These are phyloP conservation scores for Discostella stelligeroides DNA, from an alignment of 108 stramenopile species.

Conservation along the genomic window DNA sequence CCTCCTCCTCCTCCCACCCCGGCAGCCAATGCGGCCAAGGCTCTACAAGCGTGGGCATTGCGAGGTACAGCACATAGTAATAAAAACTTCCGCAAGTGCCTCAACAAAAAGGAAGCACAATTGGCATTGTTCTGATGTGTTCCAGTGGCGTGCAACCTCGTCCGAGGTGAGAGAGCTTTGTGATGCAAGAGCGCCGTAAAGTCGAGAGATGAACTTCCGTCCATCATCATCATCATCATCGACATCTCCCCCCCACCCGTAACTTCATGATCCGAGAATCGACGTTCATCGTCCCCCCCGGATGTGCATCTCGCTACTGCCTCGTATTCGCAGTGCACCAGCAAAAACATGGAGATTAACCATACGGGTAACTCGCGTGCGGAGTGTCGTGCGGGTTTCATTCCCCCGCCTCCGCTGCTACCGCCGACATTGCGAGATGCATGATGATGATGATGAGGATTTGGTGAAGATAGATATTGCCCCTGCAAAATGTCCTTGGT, in stretches of 20 bases:
- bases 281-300: slow-evolving; percentile 73
- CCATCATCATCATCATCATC: too few relatives aligned
- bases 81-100: slow-evolving; percentile 80
- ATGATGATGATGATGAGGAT: too few relatives aligned
- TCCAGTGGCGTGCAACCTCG: slow-evolving; percentile 65
- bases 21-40: slow-evolving; percentile 66
- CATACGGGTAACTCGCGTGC: slow-evolving; percentile 88
- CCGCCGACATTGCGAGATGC: too few relatives aligned
- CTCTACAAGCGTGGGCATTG: slow-evolving; percentile 72
- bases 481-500: too few relatives aligned
- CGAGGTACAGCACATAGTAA: slow-evolving; percentile 74
- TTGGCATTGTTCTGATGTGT: slow-evolving; percentile 79
- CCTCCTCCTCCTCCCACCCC: slow-evolving; percentile 34
- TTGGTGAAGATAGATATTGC: too few relatives aligned
- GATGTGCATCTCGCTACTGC: slow-evolving; percentile 71
- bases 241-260: too few relatives aligned
- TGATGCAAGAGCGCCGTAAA: slow-evolving; percentile 59
- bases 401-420: slow-evolving; percentile 10
- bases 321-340: slow-evolving; percentile 84
- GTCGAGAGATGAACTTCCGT: slow-evolving; percentile 48
- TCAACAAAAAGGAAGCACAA: slow-evolving; percentile 72
- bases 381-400: slow-evolving; percentile 54
- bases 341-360: slow-evolving; percentile 80
- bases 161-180: slow-evolving; percentile 42
- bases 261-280: slow-evolving; percentile 62